These are phyloP conservation scores for Ophiocordyceps camponoti-floridani DNA, from an alignment of 2,329 filamentous ascomycete genomes.

Conservation along the genomic window DNA sequence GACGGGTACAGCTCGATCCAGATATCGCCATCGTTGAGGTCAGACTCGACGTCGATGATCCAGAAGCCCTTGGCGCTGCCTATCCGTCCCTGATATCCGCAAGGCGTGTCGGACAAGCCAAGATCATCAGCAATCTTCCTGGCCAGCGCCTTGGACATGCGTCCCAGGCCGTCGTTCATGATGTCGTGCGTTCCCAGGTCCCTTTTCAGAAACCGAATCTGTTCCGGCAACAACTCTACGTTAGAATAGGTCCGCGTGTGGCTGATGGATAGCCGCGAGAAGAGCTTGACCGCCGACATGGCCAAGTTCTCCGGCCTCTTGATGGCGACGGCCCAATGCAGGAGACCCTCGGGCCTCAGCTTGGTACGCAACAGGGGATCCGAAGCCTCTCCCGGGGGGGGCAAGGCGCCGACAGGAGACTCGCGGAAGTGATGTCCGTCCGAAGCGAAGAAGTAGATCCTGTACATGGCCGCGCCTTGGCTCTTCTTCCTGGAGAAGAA, in stretches of 20 bases:
- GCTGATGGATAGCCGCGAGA: conserved; percentile 36
- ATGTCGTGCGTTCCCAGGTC: conserved; percentile 22
- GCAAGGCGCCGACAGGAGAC: conserved; percentile 3
- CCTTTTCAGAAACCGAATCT: conserved; percentile 21
- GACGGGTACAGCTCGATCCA: conserved; percentile 53
- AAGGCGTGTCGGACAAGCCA: conserved; percentile 35
- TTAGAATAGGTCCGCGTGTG: conserved; percentile 23
- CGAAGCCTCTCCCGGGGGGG: conserved; percentile 8
- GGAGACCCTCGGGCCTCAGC: conserved; percentile 20
- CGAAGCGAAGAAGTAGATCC: conserved; percentile 36
- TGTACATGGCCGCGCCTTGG: not conserved
- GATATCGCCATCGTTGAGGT: conserved; percentile 19
- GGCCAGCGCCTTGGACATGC: conserved; percentile 44
- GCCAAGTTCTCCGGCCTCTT: conserved; percentile 21
- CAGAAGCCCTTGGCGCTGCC: conserved; percentile 62
- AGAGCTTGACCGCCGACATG: conserved; percentile 36
- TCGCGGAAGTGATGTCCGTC: conserved; percentile 24
- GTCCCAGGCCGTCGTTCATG: conserved; percentile 51
- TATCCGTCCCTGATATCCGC: conserved; percentile 51
- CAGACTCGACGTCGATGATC: conserved; percentile 38
- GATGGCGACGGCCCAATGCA: conserved; percentile 32
- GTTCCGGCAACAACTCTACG: conserved; percentile 22
- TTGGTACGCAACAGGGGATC: conserved; percentile 9
- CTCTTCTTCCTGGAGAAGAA: conserved; percentile 19
- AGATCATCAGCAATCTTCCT: conserved; percentile 29